Conservation (phyloP, 805 yeast species). For the Ogataea chonburiensis region DNA sequence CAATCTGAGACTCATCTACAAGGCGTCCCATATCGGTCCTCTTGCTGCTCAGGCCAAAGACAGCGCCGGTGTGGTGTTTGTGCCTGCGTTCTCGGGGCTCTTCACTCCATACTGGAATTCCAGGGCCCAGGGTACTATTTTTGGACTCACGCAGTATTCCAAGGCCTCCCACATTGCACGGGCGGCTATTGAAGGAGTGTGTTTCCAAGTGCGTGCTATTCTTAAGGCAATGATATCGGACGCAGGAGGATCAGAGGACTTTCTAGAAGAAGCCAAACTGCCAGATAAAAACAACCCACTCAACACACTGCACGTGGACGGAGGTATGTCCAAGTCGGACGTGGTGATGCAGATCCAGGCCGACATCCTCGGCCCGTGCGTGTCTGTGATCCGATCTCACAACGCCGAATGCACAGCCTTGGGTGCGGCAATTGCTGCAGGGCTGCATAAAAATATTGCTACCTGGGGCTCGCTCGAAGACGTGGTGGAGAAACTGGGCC, state of each 20-base stretch:
- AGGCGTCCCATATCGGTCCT: constrained; percentile 86
- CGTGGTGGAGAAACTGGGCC: constrained; percentile 44
- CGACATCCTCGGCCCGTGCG: constrained; percentile 85
- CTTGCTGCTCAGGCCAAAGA: constrained; percentile 78
- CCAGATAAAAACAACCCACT: constrained; percentile 41
- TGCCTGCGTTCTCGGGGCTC: constrained; percentile 91
- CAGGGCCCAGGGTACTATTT: constrained; percentile 86
- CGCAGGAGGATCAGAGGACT: constrained; percentile 54
- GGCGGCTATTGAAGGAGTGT: constrained; percentile 93
- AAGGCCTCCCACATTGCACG: constrained; percentile 88
- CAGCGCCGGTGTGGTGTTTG: constrained; percentile 90
- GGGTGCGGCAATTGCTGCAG: constrained; percentile 97
- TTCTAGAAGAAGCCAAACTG: constrained; percentile 49
- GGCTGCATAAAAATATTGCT: constrained; percentile 59
- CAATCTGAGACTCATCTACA: constrained; percentile 76
- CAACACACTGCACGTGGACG: constrained; percentile 69
- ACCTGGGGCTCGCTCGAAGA: constrained; percentile 79
- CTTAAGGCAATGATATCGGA: constrained; percentile 87
- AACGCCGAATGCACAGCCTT: constrained; percentile 91
- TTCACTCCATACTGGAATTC: constrained; percentile 97
- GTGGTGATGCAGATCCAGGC: constrained; percentile 94
- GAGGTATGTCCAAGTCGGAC: constrained; percentile 91
- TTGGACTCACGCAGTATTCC: constrained; percentile 92
- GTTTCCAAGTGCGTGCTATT: constrained; percentile 90
- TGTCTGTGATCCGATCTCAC: constrained; percentile 74